Conservation (phyloP, 371 early-diverging fungal species). For the Rhizopus sp. region DNA sequence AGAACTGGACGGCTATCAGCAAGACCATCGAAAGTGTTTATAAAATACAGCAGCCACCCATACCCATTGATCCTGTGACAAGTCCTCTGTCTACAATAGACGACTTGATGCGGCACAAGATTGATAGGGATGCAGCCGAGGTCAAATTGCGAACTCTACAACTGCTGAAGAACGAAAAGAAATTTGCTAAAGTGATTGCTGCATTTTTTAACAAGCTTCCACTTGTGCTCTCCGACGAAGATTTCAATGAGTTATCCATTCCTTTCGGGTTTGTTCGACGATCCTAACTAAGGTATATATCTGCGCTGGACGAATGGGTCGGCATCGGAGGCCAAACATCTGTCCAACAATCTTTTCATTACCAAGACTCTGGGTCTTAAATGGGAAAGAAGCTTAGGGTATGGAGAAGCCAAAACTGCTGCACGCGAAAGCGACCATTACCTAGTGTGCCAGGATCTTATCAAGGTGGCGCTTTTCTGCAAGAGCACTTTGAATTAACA, state of each 20-base stretch:
- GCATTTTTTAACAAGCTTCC: constrained; percentile 15
- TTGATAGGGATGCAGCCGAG: constrained; percentile 7
- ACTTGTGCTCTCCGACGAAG: constrained; percentile 10
- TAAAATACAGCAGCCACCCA: constrained; percentile 8
- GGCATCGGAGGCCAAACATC: constrained; percentile 12
- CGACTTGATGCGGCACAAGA: constrained; percentile 8
- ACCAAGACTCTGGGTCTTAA: constrained; percentile 15
- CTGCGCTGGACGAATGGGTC: constrained; percentile 19
- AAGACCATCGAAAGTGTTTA: constrained; percentile 4
- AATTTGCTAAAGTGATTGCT: constrained; percentile 18
- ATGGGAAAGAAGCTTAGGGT: constrained; percentile 20
- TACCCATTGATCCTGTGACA: constrained; percentile 2
- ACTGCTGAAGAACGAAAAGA: constrained; percentile 13
- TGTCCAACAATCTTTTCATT: constrained; percentile 11
- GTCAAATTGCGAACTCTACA: constrained; percentile 6
- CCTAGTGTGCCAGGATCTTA: constrained; percentile 16
- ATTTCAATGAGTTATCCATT: constrained; percentile 13
- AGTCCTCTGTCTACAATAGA: constrained; percentile 10
- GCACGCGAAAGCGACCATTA: constrained; percentile 14
- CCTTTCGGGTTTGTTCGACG: constrained; percentile 19
- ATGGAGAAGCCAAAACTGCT: constrained; percentile 20
- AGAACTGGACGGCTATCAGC: constrained; percentile 11
- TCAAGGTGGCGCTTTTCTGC: constrained; percentile 18
- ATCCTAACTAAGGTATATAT: constrained; percentile 11
- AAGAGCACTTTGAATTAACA: constrained; percentile 21